These are phyloP conservation scores for Thalassiosira exigua DNA, from an alignment of 352 stramenopile species.

Conservation along the genomic window DNA sequence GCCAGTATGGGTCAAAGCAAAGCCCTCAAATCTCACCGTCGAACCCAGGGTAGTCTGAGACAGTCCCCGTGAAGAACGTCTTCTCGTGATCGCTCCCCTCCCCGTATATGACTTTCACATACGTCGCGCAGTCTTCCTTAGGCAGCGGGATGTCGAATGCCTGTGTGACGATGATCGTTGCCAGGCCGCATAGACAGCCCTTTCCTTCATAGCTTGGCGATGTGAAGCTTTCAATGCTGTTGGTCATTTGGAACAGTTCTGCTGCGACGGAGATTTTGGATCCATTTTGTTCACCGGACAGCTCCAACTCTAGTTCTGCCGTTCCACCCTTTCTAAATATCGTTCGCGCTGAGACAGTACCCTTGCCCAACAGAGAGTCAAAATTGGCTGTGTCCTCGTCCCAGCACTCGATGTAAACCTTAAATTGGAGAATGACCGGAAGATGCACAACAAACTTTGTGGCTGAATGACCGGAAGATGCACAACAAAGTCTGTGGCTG, in stretches of 20 bases:
- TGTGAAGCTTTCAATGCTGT: conserved; percentile 25
- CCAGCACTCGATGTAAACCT: conserved; percentile 61
- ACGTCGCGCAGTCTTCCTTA: conserved; percentile 52
- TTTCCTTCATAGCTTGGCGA: conserved; percentile 23
- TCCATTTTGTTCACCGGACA: conserved; percentile 49
- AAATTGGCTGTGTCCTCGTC: conserved; percentile 58
- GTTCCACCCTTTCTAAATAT: conserved; percentile 50
- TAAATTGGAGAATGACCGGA: too few species aligned
- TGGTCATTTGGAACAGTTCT: conserved; percentile 32
- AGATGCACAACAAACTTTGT: too few species aligned
- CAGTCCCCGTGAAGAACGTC: conserved; percentile 44
- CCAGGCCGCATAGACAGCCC: conserved; percentile 59
- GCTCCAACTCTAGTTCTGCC: conserved; percentile 36
- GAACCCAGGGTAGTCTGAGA: conserved; percentile 58
- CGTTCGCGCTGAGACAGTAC: conserved; percentile 48
- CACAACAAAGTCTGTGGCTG: too few species aligned
- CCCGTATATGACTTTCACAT: conserved; percentile 62
- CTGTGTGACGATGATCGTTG: conserved; percentile 63
- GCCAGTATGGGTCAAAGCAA: too few species aligned
- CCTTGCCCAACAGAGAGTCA: conserved; percentile 50
- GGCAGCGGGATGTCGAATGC: conserved; percentile 57
- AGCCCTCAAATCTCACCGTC: too few species aligned
- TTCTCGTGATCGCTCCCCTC: conserved; percentile 21
- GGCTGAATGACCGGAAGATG: too few species aligned
- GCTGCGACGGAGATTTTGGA: conserved; percentile 56